Conservation (phyloP, 257 asterid species). For the Lantana camara region DNA sequence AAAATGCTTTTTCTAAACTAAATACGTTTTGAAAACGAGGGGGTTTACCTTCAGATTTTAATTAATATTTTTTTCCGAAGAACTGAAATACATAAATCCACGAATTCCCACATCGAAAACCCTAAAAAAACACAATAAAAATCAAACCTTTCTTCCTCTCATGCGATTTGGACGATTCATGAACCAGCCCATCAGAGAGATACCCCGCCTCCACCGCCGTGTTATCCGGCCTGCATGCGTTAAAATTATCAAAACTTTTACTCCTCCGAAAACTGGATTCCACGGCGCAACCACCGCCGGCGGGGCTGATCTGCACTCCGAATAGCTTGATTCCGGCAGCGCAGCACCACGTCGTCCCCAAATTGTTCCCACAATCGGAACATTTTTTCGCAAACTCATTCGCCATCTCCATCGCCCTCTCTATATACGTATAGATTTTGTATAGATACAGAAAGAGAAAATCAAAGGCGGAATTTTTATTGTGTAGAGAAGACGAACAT, state of each 20-base stretch:
- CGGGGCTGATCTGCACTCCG: slow-evolving; percentile 49
- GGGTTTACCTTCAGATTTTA: too few relatives aligned
- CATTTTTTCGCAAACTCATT: slow-evolving; percentile 32
- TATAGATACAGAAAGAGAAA: slow-evolving; percentile 3
- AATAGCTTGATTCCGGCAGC: slow-evolving; percentile 44
- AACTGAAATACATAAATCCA: background rate
- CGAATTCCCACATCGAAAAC: background rate
- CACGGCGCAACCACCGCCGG: background rate
- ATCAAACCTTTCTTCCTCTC: slow-evolving; percentile 43
- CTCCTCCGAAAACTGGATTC: slow-evolving; percentile 39
- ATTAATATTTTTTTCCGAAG: too few relatives aligned
- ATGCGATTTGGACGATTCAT: slow-evolving; percentile 23
- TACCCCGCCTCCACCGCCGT: slow-evolving; percentile 36
- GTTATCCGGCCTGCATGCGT: slow-evolving; percentile 21
- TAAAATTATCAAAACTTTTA: slow-evolving; percentile 49
- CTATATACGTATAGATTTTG: background rate
- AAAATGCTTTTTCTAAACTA: too few relatives aligned
- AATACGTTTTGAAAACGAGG: too few relatives aligned
- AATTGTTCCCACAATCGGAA: slow-evolving; percentile 40
- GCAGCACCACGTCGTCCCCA: slow-evolving; percentile 28
- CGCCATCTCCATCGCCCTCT: slow-evolving; percentile 30
- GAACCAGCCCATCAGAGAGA: slow-evolving; percentile 49
- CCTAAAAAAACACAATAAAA: background rate
- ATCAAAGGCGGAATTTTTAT: background rate
- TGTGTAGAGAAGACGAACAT: slow-evolving; percentile 19